Conservation (phyloP, 257 asterid species). For the Penstemon davidsonii region DNA sequence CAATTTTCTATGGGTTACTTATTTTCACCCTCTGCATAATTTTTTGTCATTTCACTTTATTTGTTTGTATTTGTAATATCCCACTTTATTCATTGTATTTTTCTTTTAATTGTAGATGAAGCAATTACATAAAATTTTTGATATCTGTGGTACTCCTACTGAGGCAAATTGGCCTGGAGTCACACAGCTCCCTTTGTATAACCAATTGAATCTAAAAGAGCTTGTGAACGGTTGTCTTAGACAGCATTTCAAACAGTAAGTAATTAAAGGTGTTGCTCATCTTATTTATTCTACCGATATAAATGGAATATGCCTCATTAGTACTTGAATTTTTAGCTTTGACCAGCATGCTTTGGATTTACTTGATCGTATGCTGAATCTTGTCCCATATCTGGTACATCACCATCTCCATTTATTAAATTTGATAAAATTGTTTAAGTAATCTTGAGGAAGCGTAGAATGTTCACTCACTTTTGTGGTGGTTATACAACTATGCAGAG, state of each 20-base stretch:
- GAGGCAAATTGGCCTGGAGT: conserved; percentile 91
- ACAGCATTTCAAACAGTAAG: conserved; percentile 84
- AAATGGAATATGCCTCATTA: conserved; percentile 15
- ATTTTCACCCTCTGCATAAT: conserved; percentile 1
- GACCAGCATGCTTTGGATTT: conserved; percentile 93
- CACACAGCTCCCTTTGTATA: conserved; percentile 78
- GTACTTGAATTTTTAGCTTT: conserved; percentile 47
- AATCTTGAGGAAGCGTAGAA: conserved; percentile 6
- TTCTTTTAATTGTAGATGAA: conserved; percentile 53
- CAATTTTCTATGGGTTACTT: not conserved
- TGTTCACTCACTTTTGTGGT: conserved; percentile 22
- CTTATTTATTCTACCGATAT: not conserved
- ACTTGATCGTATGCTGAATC: conserved; percentile 81
- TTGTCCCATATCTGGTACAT: conserved; percentile 85
- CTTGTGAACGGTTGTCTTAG: conserved; percentile 74
- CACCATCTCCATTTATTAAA: not conserved
- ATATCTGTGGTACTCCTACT: conserved; percentile 74
- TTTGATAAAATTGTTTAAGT: not conserved
- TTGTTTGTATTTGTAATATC: not conserved
- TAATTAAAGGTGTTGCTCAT: conserved; percentile 4
- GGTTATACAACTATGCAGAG: conserved; percentile 44
- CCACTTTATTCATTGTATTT: conserved; percentile 12
- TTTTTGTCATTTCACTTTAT: not conserved
- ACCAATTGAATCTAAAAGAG: conserved; percentile 71
- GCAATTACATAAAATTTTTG: conserved; percentile 75